Evolutionary conservation across 306 rosid species (phyloP).

Genomic region (Ormosia semicastrata): DNA sequence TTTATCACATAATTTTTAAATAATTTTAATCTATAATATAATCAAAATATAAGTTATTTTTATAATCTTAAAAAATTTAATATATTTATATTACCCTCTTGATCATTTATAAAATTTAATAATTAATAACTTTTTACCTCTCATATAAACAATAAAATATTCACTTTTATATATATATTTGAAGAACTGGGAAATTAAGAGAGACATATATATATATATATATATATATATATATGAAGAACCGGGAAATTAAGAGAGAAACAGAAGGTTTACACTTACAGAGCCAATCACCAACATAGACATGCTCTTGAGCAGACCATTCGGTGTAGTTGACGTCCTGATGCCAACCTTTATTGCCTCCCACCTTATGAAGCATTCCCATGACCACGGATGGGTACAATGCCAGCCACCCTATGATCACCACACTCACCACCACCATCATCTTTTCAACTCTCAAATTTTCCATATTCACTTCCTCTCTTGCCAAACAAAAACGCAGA

Average conservation of each 20-base stretch:
- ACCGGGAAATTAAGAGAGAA: neutral
- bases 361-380: constrained; percentile 55
- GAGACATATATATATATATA: too few relatives aligned
- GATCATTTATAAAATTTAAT: too few relatives aligned
- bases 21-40: too few relatives aligned
- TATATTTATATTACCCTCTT: too few relatives aligned
- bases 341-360: constrained; percentile 62
- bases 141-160: too few relatives aligned
- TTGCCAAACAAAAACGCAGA: neutral
- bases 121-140: too few relatives aligned
- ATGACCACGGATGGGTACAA: neutral
- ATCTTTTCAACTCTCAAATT: neutral
- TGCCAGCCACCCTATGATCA: neutral
- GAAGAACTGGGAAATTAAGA: too few relatives aligned
- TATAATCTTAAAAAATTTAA: too few relatives aligned
- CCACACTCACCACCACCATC: neutral
- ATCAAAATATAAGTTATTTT: too few relatives aligned
- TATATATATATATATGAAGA: too few relatives aligned
- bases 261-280: constrained; percentile 33
- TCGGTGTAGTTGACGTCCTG: constrained; percentile 56
- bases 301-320: constrained; percentile 53
- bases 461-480: constrained; percentile 27
- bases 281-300: constrained; percentile 78
- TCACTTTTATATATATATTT: too few relatives aligned
- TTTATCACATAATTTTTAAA: too few relatives aligned